These are phyloP conservation scores for Coleophoma eucalyptorum DNA, from an alignment of 2,329 filamentous ascomycete species.

Conservation along the genomic window DNA sequence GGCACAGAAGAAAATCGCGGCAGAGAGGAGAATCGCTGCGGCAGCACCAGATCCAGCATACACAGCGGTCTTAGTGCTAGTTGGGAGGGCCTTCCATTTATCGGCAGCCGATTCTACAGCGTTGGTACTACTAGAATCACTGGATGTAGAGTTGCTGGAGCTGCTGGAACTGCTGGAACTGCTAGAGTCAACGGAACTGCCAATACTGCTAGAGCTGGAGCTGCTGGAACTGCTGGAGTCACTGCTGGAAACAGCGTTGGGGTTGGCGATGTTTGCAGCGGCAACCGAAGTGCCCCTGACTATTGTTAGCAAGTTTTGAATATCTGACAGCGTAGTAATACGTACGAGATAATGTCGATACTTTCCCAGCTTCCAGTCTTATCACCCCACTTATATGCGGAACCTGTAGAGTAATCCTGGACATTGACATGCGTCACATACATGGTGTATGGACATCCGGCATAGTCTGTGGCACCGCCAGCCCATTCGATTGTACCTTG, in stretches of 20 bases:
- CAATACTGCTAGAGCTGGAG: not conserved
- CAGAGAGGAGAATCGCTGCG: constrained; percentile 36
- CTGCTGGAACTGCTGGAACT: not conserved
- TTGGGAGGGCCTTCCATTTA: constrained; percentile 50
- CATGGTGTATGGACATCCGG: constrained; percentile 67
- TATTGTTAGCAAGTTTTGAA: constrained; percentile 13
- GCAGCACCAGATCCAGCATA: constrained; percentile 45
- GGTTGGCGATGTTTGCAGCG: constrained; percentile 34
- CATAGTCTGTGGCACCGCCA: constrained; percentile 65
- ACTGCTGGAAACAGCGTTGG: not conserved
- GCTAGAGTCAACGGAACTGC: not conserved
- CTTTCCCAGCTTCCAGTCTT: constrained; percentile 57
- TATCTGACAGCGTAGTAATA: constrained; percentile 8
- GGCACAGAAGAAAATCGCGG: constrained; percentile 49
- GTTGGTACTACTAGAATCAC: not conserved
- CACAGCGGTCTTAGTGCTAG: constrained; percentile 46
- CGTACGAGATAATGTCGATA: constrained; percentile 55
- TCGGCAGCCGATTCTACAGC: constrained; percentile 35
- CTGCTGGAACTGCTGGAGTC: not conserved
- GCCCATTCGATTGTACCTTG: constrained; percentile 64
- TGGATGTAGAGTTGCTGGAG: not conserved
- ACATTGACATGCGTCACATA: constrained; percentile 60
- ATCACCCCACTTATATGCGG: constrained; percentile 62
- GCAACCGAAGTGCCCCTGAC: constrained; percentile 55
- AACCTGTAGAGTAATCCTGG: constrained; percentile 55